Percentiles rank a stretch among this genome's conserved stretches.
Conservation (phyloP, 1,284 basidiomycete genomes). For the Ceratobasidium sp. region DNA sequence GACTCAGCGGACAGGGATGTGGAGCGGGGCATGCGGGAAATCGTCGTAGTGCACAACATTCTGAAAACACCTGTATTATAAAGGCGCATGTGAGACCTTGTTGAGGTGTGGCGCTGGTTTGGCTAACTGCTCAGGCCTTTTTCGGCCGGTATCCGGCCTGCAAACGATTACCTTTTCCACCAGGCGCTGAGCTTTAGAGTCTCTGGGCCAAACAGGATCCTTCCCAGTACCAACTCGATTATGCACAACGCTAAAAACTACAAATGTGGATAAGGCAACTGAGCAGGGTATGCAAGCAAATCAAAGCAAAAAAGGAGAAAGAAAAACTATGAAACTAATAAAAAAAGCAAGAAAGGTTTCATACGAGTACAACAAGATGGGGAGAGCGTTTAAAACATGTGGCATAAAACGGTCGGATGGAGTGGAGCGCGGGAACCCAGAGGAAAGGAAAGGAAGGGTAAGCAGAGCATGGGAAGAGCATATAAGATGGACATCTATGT, state of each 20-base stretch:
- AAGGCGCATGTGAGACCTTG: no score
- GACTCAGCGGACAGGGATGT: no score
- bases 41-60: no score
- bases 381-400: not conserved
- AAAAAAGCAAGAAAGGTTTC: constrained; percentile 4
- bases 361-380: constrained; percentile 24
- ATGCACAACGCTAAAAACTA: constrained; percentile 31
- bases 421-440: constrained; percentile 10
- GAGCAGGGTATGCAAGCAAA: constrained; percentile 8
- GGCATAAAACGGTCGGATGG: not conserved
- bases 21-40: no score
- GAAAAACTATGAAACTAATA: not conserved
- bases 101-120: no score
- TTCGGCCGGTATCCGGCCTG: no score
- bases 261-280: constrained; percentile 21
- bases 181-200: not conserved
- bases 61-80: no score
- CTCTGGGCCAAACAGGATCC: not conserved
- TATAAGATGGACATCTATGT: not conserved
- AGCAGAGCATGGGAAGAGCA: not conserved
- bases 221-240: constrained; percentile 19
- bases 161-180: no score
- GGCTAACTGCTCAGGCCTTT: no score
- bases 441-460: not conserved
- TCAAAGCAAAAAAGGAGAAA: not conserved